Conservation (phyloP, 495 filamentous ascomycete genomes). For the Penicillium arizonense region DNA sequence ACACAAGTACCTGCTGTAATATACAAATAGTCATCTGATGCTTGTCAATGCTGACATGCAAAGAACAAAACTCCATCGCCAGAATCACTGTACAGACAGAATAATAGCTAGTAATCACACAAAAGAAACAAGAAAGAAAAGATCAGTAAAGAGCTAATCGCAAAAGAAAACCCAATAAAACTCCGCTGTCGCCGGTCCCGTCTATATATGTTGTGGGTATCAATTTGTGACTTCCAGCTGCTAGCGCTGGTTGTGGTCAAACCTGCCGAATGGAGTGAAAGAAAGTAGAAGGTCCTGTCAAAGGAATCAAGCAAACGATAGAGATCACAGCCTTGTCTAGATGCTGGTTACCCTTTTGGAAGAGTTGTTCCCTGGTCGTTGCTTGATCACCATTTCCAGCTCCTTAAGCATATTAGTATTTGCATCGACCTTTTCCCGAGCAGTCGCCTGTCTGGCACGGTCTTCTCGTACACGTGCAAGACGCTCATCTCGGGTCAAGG, state of each 20-base stretch:
- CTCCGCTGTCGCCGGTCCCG: constrained; percentile 35
- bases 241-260: constrained; percentile 10
- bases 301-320: neutral
- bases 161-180: constrained; percentile 20
- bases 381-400: constrained; percentile 82
- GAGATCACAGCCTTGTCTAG: neutral
- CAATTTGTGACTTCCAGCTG: constrained; percentile 26
- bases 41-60: neutral
- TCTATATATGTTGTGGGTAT: constrained; percentile 43
- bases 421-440: constrained; percentile 70
- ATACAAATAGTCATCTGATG: constrained; percentile 9
- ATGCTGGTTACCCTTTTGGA: constrained; percentile 52
- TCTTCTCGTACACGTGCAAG: constrained; percentile 89
- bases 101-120: constrained; percentile 8
- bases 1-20: constrained; percentile 1
- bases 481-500: constrained; percentile 82
- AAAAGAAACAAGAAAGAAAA: constrained; percentile 5
- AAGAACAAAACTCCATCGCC: neutral
- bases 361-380: constrained; percentile 55
- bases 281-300: constrained; percentile 1
- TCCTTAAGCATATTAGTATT: constrained; percentile 88
- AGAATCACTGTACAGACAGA: neutral
- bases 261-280: constrained; percentile 1
- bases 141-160: constrained; percentile 4
- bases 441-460: constrained; percentile 62